Conservation (phyloP, 495 filamentous ascomycete genomes). For the Aspergillus haitiensis region DNA sequence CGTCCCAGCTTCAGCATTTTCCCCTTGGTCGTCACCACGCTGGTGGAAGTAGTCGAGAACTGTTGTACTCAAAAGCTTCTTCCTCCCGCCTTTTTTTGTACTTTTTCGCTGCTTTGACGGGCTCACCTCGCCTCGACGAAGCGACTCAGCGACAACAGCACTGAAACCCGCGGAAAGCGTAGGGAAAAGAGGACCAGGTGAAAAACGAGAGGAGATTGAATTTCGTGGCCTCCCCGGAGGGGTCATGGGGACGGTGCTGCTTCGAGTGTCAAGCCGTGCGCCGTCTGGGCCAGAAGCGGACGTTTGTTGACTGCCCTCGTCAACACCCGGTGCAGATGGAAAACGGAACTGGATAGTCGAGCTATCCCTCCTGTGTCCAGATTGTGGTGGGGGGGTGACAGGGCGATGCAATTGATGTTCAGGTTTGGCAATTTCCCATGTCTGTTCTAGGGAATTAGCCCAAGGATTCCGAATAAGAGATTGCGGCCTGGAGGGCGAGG, state of each 20-base stretch:
- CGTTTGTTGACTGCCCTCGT: slow-evolving; percentile 27
- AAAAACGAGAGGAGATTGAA: slow-evolving; percentile 45
- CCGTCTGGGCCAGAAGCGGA: slow-evolving; percentile 23
- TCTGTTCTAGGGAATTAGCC: slow-evolving; percentile 32
- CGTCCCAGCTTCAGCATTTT: slow-evolving; percentile 14
- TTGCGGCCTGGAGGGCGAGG: slow-evolving; percentile 30
- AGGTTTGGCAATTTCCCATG: slow-evolving; percentile 20
- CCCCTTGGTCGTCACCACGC: slow-evolving; percentile 25
- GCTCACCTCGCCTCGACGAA: slow-evolving; percentile 52
- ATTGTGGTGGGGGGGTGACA: slow-evolving; percentile 31
- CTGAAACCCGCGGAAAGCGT: slow-evolving; percentile 57
- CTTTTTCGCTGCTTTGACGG: slow-evolving; percentile 38
- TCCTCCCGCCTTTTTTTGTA: slow-evolving; percentile 29
- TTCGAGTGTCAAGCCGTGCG: slow-evolving; percentile 21
- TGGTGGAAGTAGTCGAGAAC: slow-evolving; percentile 27
- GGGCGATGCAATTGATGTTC: slow-evolving; percentile 35
- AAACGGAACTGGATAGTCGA: slow-evolving; percentile 45
- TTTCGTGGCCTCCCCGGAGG: slow-evolving; percentile 37
- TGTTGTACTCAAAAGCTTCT: slow-evolving; percentile 33
- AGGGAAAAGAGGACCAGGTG: slow-evolving; percentile 49
- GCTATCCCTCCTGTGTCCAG: slow-evolving; percentile 17
- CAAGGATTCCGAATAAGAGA: slow-evolving; percentile 47
- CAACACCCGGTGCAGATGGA: slow-evolving; percentile 39
- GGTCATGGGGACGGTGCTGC: slow-evolving; percentile 34
- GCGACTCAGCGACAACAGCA: slow-evolving; percentile 62